Evolutionary conservation across 78 protist genomes (phyloP).

Genomic region (Dictyostelium citrinum): DNA sequence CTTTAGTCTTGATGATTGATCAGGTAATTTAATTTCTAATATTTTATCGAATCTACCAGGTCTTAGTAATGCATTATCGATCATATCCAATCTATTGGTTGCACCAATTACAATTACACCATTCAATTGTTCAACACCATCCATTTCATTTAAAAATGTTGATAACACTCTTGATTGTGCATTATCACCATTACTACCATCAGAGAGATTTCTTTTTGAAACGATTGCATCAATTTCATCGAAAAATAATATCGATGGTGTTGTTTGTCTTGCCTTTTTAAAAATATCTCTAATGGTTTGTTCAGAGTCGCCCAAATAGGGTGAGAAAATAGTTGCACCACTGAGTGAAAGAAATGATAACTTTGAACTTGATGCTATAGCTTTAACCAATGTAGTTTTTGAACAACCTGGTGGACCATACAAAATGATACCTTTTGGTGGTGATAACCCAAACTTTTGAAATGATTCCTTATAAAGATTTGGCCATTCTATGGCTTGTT

Average conservation of each 20-base stretch:
- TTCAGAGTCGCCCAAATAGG: constrained; percentile 93
- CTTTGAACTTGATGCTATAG: constrained; percentile 76
- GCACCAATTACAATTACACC: constrained; percentile 84
- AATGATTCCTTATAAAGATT: constrained; percentile 65
- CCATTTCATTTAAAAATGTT: constrained; percentile 91
- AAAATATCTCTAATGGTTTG: constrained; percentile 76
- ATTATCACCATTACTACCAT: constrained; percentile 3
- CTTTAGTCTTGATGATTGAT: constrained; percentile 35
- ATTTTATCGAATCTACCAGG: constrained; percentile 86
- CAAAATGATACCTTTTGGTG: constrained; percentile 89
- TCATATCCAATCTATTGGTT: constrained; percentile 84
- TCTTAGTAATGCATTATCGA: constrained; percentile 87
- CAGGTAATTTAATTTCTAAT: constrained; percentile 70
- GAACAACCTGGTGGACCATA: constrained; percentile 95
- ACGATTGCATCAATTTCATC: constrained; percentile 96
- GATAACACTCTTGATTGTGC: constrained; percentile 77
- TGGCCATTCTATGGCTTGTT: constrained; percentile 86
- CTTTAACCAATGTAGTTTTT: constrained; percentile 92
- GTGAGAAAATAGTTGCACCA: constrained; percentile 88
- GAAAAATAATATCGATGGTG: constrained; percentile 92
- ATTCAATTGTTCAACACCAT: constrained; percentile 83
- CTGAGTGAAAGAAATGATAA: constrained; percentile 81
- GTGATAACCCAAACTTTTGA: constrained; percentile 77
- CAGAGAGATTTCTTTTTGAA: constrained; percentile 42
- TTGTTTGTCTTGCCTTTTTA: constrained; percentile 70